These are phyloP conservation scores for Chalciporus sphaerocephalus DNA, from an alignment of 768 basidiomycete genomes.

Conservation along the genomic window DNA sequence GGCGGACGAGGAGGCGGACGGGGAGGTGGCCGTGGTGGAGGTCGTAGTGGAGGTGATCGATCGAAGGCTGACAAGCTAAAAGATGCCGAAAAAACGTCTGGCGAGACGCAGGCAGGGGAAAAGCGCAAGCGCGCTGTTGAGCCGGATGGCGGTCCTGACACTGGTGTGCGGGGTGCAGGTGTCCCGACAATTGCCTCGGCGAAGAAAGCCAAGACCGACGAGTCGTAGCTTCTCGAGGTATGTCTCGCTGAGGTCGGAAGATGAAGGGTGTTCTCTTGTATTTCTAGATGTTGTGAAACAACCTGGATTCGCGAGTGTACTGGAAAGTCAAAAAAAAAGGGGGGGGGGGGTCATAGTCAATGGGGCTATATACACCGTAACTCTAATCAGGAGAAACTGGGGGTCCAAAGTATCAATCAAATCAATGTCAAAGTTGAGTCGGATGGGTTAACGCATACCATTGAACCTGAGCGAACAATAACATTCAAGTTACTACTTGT, in stretches of 20 bases:
- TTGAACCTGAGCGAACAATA: too few species aligned
- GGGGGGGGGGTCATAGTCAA: too few species aligned
- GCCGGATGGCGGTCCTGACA: constrained; percentile 71
- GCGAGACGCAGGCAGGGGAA: constrained; percentile 53
- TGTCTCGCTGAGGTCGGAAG: not conserved
- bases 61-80: constrained; percentile 12
- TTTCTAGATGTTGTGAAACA: constrained; percentile 7
- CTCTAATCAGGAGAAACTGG: too few species aligned
- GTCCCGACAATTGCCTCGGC: constrained; percentile 44
- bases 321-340: too few species aligned
- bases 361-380: too few species aligned
- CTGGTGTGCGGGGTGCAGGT: constrained; percentile 57
- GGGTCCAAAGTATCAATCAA: too few species aligned
- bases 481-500: too few species aligned
- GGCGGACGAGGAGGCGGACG: constrained; percentile 34
- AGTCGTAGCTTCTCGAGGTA: constrained; percentile 11
- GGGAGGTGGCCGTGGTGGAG: constrained; percentile 30
- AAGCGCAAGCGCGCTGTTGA: constrained; percentile 76
- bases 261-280: constrained; percentile 6
- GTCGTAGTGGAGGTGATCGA: constrained; percentile 25
- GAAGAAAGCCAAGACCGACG: constrained; percentile 44
- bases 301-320: not conserved
- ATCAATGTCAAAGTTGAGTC: too few species aligned
- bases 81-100: constrained; percentile 21
- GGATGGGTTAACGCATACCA: too few species aligned